Conservation (phyloP, 2,329 filamentous ascomycete species). For the Purpureocillium takamizusanense region DNA sequence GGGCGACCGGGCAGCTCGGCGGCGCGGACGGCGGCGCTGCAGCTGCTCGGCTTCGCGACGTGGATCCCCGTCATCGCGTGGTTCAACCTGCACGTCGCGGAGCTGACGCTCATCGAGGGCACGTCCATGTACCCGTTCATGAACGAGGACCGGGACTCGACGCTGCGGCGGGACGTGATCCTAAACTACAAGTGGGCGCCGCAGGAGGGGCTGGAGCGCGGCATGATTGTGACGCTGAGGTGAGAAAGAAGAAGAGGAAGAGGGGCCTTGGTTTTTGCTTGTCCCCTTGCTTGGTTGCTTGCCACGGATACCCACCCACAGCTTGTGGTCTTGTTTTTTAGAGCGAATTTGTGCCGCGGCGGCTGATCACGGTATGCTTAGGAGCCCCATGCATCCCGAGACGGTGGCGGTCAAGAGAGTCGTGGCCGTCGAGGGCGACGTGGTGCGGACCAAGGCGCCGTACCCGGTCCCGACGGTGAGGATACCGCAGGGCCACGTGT, state of each 20-base stretch:
- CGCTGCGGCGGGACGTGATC: slow-evolving; percentile 43
- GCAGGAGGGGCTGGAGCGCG: slow-evolving; percentile 50
- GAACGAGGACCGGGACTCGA: slow-evolving; percentile 56
- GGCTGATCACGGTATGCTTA: slow-evolving; percentile 21
- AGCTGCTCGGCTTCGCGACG: slow-evolving; percentile 43
- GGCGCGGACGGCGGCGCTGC: slow-evolving; percentile 28
- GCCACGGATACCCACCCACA: too few species aligned
- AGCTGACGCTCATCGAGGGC: slow-evolving; percentile 48
- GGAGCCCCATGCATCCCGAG: slow-evolving; percentile 63
- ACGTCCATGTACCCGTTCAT: slow-evolving; percentile 71
- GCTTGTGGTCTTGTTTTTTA: too few species aligned
- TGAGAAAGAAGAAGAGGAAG: too few species aligned
- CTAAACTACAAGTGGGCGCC: slow-evolving; percentile 51
- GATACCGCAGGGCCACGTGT: slow-evolving; percentile 79
- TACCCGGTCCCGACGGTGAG: slow-evolving; percentile 47
- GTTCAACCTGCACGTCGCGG: slow-evolving; percentile 52
- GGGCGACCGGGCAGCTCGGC: slow-evolving; percentile 11
- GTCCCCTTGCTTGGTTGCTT: not conserved
- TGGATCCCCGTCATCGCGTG: slow-evolving; percentile 55
- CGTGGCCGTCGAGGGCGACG: slow-evolving; percentile 71
- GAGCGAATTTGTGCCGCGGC: too few species aligned
- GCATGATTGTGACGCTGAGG: slow-evolving; percentile 69
- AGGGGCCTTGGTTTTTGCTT: too few species aligned
- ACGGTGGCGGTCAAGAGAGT: slow-evolving; percentile 72
- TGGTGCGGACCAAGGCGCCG: slow-evolving; percentile 55